Base-by-base conservation (phyloP, 495 filamentous ascomycete species). In the Neurospora sp. region DNA sequence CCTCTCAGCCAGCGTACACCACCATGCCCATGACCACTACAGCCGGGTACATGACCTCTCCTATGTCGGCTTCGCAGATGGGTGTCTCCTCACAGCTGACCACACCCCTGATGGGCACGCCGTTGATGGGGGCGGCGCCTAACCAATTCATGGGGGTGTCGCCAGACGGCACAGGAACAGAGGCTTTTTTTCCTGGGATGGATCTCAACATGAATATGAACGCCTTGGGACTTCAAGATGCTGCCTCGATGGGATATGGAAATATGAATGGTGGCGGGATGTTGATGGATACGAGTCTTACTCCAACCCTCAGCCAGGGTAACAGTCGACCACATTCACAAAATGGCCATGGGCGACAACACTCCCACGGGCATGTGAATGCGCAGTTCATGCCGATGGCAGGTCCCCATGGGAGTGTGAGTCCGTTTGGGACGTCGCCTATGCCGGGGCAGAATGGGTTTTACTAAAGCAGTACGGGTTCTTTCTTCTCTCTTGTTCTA, bases 111-210 rank as follows among this genome's bases (percentile, higher is more conserved):
- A 77, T 78, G 16, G 72, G 77, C 31, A 72, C 66, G 20, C 41
- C 73, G 10, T 75, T 73, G 39, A 70, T 74, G 14, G 20, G 74
- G 3, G 44, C 72, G 8, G 11, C 44, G 18, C 69, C 74, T 20
- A 73, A 73, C 72, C 71, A 70, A 16, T 80, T n/a, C n/a, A n/a
- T n/a, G n/a, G n/a, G n/a, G n/a, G n/a, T n/a, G n/a, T n/a, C n/a
- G n/a, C n/a, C n/a, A n/a, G n/a, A n/a, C n/a, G n/a, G n/a, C n/a
- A n/a, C n/a, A n/a, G n/a, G n/a, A n/a, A n/a, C n/a, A n/a, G n/a
- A 84, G 44, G 76, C 79, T 3, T 85, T 84, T 3, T 85, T 84
- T 10, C 82, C 82, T 2, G 75, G 75, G 14, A 71, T 85, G 46
- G 71, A 78, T 5, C 73, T 78, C 8, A 76, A 82, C 37, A 74